Base-by-base conservation (phyloP, 208 protist genomes). In the Trypanosoma lewisi region DNA sequence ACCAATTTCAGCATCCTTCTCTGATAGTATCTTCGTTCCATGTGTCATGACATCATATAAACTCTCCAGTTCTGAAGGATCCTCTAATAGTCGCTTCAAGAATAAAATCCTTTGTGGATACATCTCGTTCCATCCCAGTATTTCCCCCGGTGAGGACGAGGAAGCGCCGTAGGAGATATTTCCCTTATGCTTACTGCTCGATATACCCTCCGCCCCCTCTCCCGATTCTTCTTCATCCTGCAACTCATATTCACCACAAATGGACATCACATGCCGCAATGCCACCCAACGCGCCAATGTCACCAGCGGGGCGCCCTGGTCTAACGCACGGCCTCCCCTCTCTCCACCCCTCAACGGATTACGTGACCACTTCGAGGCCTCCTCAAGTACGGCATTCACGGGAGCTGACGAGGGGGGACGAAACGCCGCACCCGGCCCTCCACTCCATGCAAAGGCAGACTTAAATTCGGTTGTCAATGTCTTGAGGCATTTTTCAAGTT, bases 241-340 rank as follows among this genome's bases (percentile, higher is more conserved):
- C 77, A 80, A 0, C 27, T 80, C 78, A 30, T 83, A 68, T 23
- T 44, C 21, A 19, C 64, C 63, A 19, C 61, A 73, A 9, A 75
- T 66, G 1, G 76, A 64, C 28, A 70, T 47, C 12, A 75, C 72
- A 39, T 66, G 65, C 12, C 77, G 75, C 45, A 83, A 36, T 0
- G 68, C 70, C 2, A 74, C 37, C 78, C 78, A 84, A 53, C 83
- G 78, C 12, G 77, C 78, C 28, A 89, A 70, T 3, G 51, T 48
- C n/a, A 85, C 42, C 56, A 89, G 70, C 0, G 82, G 57, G n/a
- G 78, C 48, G 12, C 17, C 6, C 9, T 4, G 25, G 9, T 17
- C 23, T 36, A 23, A 30, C 12, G 39, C 47, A 19, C 0, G 59
- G n/a, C 12, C 14, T 25, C 4, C 45, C 42, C 64, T 7, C 19